Evolutionary conservation across 1,139 yeast genomes (phyloP).

Genomic region (Kluyveromyces marxianus): DNA sequence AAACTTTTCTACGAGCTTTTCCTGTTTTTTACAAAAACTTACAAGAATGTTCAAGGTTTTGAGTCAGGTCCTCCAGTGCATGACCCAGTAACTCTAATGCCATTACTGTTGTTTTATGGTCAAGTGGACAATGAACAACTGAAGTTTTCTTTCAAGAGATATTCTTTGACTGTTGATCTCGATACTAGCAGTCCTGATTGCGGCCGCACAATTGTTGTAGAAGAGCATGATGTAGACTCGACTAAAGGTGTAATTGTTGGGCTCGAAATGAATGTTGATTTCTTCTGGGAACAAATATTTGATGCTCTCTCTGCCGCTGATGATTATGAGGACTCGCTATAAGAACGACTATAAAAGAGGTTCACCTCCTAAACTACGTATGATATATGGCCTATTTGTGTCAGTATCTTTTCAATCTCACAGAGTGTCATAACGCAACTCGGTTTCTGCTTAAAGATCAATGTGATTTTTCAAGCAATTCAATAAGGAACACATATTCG

Average conservation of each 20-base stretch:
- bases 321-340: slow-evolving; percentile 1
- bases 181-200: slow-evolving; percentile 24
- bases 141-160: slow-evolving; percentile 30
- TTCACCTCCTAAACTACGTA: neutral
- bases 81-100: slow-evolving; percentile 69
- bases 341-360: neutral
- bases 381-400: too few species aligned
- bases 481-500: too few species aligned
- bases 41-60: slow-evolving; percentile 39
- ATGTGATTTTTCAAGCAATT: too few species aligned
- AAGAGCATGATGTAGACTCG: slow-evolving; percentile 27
- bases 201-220: slow-evolving; percentile 20
- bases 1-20: slow-evolving; percentile 50
- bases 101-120: slow-evolving; percentile 41
- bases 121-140: slow-evolving; percentile 25
- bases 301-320: slow-evolving; percentile 34
- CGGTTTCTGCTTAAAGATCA: too few species aligned
- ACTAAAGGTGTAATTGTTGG: slow-evolving; percentile 41
- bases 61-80: slow-evolving; percentile 68
- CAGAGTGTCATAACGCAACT: too few species aligned
- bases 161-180: slow-evolving; percentile 33
- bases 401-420: too few species aligned
- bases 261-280: slow-evolving; percentile 36
- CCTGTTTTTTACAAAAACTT: slow-evolving; percentile 45
- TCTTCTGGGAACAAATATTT: slow-evolving; percentile 48